Evolutionary conservation across 805 yeast species (phyloP).

Genomic region (Priceomyces fermenticarens): DNA sequence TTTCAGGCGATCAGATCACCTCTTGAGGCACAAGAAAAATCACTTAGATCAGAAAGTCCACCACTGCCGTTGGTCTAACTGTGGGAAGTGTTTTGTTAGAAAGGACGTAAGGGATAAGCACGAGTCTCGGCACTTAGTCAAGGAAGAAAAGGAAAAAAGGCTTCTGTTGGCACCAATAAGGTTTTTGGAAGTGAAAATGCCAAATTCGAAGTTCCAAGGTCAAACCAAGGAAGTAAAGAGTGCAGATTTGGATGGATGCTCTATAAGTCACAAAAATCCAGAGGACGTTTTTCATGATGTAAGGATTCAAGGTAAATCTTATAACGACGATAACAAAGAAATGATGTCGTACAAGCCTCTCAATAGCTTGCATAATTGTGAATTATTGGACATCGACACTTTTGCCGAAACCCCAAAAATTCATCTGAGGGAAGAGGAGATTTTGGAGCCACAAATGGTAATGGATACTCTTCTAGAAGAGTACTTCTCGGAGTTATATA

Average conservation of each 20-base stretch:
- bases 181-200: constrained; percentile 4
- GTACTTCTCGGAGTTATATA: constrained; percentile 6
- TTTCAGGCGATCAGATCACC: constrained; percentile 10
- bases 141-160: constrained; percentile 7
- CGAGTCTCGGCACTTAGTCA: constrained; percentile 5
- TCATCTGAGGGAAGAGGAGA: not conserved
- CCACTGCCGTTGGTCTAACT: constrained; percentile 8
- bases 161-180: constrained; percentile 8
- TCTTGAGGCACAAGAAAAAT: constrained; percentile 9
- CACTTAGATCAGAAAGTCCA: constrained; percentile 6
- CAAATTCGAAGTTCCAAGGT: not conserved
- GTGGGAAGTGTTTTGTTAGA: constrained; percentile 10
- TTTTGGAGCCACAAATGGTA: constrained; percentile 13
- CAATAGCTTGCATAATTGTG: too few species aligned
- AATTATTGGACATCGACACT: too few species aligned
- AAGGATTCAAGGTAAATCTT: too few species aligned
- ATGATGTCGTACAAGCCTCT: too few species aligned
- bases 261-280: not conserved
- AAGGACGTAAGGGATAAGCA: constrained; percentile 12
- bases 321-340: not conserved
- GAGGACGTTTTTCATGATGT: not conserved
- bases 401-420: not conserved
- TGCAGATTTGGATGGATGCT: not conserved
- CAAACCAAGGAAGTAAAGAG: not conserved
- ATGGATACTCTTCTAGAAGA: constrained; percentile 18